phyloP scores from a whole-genome alignment of 2,329 filamentous ascomycete species.

The Neoscytalidium dimidiatum region DNA sequence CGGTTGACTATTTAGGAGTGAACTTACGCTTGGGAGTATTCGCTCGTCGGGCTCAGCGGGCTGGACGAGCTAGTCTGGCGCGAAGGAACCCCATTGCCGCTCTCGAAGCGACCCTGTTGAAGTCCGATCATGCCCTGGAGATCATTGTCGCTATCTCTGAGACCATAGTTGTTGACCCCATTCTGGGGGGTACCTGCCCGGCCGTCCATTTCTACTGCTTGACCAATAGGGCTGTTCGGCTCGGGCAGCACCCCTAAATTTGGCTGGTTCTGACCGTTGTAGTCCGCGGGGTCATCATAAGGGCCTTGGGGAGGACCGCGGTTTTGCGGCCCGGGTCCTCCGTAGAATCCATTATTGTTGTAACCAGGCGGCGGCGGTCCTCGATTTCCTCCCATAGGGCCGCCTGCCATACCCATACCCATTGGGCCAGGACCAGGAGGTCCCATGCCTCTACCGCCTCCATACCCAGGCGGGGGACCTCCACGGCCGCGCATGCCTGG shows the following conservation, averaged over 20 bases:
- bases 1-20: not conserved
- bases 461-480: constrained; percentile 45
- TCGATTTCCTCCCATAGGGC: constrained; percentile 45
- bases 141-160: constrained; percentile 67
- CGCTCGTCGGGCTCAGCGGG: constrained; percentile 56
- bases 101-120: constrained; percentile 54
- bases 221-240: constrained; percentile 50
- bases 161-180: constrained; percentile 36
- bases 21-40: constrained; percentile 66
- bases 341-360: constrained; percentile 36
- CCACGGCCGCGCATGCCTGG: constrained; percentile 27
- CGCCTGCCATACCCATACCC: constrained; percentile 24
- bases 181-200: constrained; percentile 37
- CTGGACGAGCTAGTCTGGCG: constrained; percentile 51
- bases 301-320: constrained; percentile 33
- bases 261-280: constrained; percentile 41
- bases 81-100: constrained; percentile 28
- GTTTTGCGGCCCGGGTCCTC: constrained; percentile 46
- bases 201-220: constrained; percentile 80
- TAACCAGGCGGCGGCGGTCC: constrained; percentile 47
- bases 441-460: constrained; percentile 36
- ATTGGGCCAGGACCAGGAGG: constrained; percentile 30
- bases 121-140: constrained; percentile 73
- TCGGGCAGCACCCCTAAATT: constrained; percentile 39
- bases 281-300: constrained; percentile 34